A percentile compares a stretch with the other conserved stretches of the same genome.
Evolutionary conservation across 2,329 filamentous ascomycete genomes (phyloP).

Genomic region (Fusarium transvaalense): DNA sequence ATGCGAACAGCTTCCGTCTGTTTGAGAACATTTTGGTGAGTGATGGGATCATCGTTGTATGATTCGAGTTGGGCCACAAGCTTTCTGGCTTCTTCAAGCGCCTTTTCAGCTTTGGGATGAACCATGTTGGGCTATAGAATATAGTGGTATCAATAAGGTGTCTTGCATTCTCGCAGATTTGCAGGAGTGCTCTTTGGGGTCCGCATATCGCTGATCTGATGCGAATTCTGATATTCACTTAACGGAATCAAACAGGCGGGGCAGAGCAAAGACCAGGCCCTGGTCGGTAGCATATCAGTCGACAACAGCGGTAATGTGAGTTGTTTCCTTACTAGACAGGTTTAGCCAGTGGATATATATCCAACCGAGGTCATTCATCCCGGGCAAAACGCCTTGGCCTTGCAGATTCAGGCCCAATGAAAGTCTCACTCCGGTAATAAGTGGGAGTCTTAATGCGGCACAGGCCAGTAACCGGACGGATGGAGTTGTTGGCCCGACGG

Average conservation of each 20-base stretch:
- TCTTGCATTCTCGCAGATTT: neutral
- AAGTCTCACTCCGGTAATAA: neutral
- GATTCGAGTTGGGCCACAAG: slow-evolving; percentile 46
- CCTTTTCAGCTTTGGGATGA: slow-evolving; percentile 45
- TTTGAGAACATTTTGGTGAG: slow-evolving; percentile 42
- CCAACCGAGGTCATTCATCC: slow-evolving; percentile 1
- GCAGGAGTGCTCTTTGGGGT: neutral
- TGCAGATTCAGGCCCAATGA: slow-evolving; percentile 12
- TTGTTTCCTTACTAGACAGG: neutral
- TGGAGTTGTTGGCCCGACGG: neutral
- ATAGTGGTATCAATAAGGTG: neutral
- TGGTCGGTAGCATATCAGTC: neutral
- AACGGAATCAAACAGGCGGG: slow-evolving; percentile 22
- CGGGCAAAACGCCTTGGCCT: neutral
- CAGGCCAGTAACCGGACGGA: neutral
- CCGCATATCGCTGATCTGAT: neutral
- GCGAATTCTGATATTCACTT: slow-evolving; percentile 20
- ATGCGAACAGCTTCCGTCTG: slow-evolving; percentile 44
- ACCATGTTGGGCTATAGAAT: slow-evolving; percentile 15
- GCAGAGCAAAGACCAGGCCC: slow-evolving; percentile 2
- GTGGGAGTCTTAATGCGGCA: slow-evolving; percentile 9
- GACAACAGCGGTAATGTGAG: neutral
- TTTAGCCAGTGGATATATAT: slow-evolving; percentile 7
- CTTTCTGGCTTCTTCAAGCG: slow-evolving; percentile 46
- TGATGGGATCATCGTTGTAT: slow-evolving; percentile 44